These are phyloP conservation scores for Hirschioporus abietinus DNA, from an alignment of 768 basidiomycete genomes.

Conservation along the genomic window DNA sequence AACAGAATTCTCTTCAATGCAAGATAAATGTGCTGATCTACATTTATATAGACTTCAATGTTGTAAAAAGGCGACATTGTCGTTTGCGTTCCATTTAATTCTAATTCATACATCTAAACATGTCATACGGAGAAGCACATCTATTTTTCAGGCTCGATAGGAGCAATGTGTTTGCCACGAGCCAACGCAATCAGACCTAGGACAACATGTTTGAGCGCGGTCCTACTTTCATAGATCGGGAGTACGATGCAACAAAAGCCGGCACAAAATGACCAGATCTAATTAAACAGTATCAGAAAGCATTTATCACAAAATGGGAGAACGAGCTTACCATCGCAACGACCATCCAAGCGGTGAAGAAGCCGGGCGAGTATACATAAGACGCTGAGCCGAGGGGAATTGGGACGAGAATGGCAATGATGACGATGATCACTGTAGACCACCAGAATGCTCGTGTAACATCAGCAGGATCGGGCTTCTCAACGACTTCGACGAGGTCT, in stretches of 20 bases:
- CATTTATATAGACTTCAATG: no score
- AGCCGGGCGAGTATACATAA: conserved; percentile 10
- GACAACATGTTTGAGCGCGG: conserved; percentile 3
- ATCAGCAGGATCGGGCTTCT: background rate
- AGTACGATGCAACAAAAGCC: conserved; percentile 9
- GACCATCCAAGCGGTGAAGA: conserved; percentile 8
- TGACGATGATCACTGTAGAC: conserved; percentile 14
- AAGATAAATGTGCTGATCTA: no score
- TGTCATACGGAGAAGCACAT: no score
- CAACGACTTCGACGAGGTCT: background rate
- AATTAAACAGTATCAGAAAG: background rate
- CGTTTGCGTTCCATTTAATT: no score
- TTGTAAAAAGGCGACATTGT: no score
- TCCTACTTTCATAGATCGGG: conserved; percentile 8
- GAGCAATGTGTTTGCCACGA: background rate
- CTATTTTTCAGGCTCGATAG: no score
- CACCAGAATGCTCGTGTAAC: conserved; percentile 13
- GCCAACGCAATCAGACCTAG: background rate
- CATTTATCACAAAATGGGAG: conserved; percentile 11
- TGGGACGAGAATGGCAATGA: conserved; percentile 10
- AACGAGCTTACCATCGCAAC: conserved; percentile 11
- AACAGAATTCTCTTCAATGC: no score
- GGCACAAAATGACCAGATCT: conserved; percentile 10
- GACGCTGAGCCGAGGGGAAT: conserved; percentile 10
- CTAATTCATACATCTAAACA: no score